Conservation (phyloP, 208 protist species). For the Leishmania amazonensis region DNA sequence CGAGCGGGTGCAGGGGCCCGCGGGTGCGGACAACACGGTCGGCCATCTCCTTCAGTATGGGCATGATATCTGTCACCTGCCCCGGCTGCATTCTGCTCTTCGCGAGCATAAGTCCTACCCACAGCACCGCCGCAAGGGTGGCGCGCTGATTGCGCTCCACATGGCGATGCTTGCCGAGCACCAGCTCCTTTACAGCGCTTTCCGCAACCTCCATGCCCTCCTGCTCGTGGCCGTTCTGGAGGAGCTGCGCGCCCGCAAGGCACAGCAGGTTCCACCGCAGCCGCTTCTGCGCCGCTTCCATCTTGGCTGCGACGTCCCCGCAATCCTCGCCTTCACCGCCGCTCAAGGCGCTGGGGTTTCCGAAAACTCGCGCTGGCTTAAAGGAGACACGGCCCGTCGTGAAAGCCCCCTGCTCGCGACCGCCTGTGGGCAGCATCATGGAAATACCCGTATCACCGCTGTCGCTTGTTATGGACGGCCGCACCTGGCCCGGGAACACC, state of each 20-base stretch:
- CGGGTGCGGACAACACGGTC: constrained; percentile 34
- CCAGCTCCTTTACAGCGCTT: constrained; percentile 47
- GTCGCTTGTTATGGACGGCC: neutral
- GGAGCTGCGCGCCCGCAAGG: constrained; percentile 40
- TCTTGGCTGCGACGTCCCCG: constrained; percentile 9
- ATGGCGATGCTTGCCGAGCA: constrained; percentile 45
- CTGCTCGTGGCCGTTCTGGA: constrained; percentile 30
- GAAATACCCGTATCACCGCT: neutral
- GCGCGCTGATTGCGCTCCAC: constrained; percentile 43
- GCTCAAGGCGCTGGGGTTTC: neutral
- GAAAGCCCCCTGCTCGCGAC: neutral
- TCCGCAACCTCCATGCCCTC: constrained; percentile 47
- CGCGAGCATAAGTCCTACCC: constrained; percentile 41
- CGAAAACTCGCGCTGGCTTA: neutral
- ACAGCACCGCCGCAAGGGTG: constrained; percentile 40
- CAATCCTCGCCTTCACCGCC: neutral
- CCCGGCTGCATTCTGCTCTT: constrained; percentile 37
- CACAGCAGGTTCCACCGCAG: constrained; percentile 54
- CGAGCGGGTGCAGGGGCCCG: constrained; percentile 56
- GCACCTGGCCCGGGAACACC: constrained; percentile 25
- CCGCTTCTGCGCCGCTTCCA: constrained; percentile 37
- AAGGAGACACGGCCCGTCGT: neutral
- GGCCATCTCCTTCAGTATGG: constrained; percentile 41
- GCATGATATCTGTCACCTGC: constrained; percentile 27
- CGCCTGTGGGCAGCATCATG: neutral